Base-by-base conservation (phyloP, 2,329 filamentous ascomycete genomes). In the Fusarium sp. region DNA sequence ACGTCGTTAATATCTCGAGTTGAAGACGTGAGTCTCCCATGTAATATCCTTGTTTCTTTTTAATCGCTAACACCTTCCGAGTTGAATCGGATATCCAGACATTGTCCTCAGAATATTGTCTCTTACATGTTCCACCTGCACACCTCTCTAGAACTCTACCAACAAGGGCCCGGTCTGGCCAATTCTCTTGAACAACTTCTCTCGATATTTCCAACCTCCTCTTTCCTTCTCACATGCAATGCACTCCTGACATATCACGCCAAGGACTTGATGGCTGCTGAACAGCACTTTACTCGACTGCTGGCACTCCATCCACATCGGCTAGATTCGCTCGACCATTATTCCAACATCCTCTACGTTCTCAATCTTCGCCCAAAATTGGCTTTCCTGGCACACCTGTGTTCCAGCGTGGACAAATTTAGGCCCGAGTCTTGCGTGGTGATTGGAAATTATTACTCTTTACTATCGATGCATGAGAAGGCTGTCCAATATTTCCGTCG, bases 401-500 rank as follows among this genome's bases (percentile, higher is more conserved):
- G 96, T 77, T 95, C 94, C 4, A 92, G 91, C 54, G 94, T 96
- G 12, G 96, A 99, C 86, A 97, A 96, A 79, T 99, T 99, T 83
- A 92, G 96, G 1, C 96, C 96, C 0, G 96, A 99, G 82, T 98
- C 96, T 1, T 98, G 96, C 80, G 97, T 97, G 61, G 96, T 98
- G 1, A 92, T 98, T 30, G 96, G 96, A 9, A 99, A 99, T 81
- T 98, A 98, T 84, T 99, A 98, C 84, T 97, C 94, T 0, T 85
- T 98, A 2, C 91, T 98, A 70, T 98, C 95, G 0, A 92, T 97
- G 81, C 96, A 99, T 81, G 96, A 99, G 81, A 99, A 99, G 81
- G 96, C 96, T 1, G 95, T 99, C 60, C 95, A 98, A 84, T 98
- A 98, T 83, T 99, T 99, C 85, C 93, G 96, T 8, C 92, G 96